phyloP scores from a whole-genome alignment of 257 asterid species.

The Lithospermum erythrorhizon region DNA sequence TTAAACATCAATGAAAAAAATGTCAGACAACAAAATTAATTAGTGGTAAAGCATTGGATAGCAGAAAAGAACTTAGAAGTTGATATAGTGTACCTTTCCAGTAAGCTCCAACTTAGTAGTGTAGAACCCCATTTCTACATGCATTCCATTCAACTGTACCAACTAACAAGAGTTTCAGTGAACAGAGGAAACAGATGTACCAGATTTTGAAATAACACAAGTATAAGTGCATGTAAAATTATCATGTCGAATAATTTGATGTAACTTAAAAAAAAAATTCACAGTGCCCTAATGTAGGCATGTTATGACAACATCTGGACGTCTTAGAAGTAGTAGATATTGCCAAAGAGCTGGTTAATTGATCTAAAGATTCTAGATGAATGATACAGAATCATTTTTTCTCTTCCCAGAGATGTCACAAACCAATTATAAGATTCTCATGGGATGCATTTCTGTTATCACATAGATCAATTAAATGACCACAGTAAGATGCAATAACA shows the following conservation, averaged over 20 bases:
- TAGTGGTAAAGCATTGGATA: not conserved
- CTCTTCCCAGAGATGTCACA: not conserved
- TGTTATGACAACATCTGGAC: not conserved
- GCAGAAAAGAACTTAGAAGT: not conserved
- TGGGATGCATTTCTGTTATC: too few species aligned
- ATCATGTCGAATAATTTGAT: too few species aligned
- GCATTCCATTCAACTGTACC: too few species aligned
- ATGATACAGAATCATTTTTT: not conserved
- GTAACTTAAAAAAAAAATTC: too few species aligned
- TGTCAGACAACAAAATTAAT: not conserved
- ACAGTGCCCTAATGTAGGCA: not conserved
- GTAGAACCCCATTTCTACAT: too few species aligned
- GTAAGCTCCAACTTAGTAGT: not conserved
- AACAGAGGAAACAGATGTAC: not conserved
- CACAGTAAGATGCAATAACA: not conserved
- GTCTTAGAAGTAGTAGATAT: not conserved
- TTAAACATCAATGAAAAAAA: too few species aligned
- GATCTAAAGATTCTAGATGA: not conserved
- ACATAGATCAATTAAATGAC: too few species aligned
- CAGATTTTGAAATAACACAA: not conserved
- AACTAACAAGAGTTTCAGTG: too few species aligned
- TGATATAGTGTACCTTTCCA: not conserved
- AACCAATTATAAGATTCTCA: not conserved
- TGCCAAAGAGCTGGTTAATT: not conserved
- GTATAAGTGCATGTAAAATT: not conserved